Evolutionary conservation across 208 protist species (phyloP), one percentile per base, ranked within the genome.

Genomic region (Leishmania amazonensis): DNA sequence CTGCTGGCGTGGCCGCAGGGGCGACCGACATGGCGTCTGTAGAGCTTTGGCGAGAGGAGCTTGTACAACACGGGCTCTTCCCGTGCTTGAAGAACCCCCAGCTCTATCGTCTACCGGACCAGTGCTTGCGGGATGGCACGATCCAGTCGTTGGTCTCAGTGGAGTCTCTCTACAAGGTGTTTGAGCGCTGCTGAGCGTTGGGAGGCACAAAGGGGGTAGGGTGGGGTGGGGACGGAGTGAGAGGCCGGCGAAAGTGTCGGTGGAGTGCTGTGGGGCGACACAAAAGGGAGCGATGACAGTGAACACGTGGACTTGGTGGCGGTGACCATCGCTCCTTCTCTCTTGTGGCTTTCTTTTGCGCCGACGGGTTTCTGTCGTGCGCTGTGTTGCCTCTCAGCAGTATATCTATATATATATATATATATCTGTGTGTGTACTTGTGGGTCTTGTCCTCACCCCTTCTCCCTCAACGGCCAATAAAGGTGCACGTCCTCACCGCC

Each of bases 141-240:
- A 71, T 96, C 17, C 91, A 91, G 67, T 80, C 90, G 35, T 88
- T 97, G 60, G 93, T 96, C 7, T 92, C 92, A 1, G 93, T 96
- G 60, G 95, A 97, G 87, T 89, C 93, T 40, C 87, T 97, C 24
- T 97, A 96, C 85, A 97, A 96, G 81, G 93, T 97, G 35, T 97
- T 97, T 85, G 95, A 97, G 83, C 95, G 95, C 24, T 97, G 95
- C 84, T 97, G 84, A 80, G 31, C 31, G 3, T 35, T 68, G 62
- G 62, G n/a, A 31, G 54, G 31, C 3, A 17, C 13, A 15, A 15
- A 79, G n/a, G 28, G 2, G 17, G 21, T 31, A 3, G 58, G 8
- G 38, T 9, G 68, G 42, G 68, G 3, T 2, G 68, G 68, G 24
- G 42, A 8, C 17, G n/a, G 31, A 6, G 31, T 73, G 68, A 53